These are phyloP conservation scores for Polygonum aviculare DNA, from an alignment of 148 eudicot genomes.

Conservation along the genomic window DNA sequence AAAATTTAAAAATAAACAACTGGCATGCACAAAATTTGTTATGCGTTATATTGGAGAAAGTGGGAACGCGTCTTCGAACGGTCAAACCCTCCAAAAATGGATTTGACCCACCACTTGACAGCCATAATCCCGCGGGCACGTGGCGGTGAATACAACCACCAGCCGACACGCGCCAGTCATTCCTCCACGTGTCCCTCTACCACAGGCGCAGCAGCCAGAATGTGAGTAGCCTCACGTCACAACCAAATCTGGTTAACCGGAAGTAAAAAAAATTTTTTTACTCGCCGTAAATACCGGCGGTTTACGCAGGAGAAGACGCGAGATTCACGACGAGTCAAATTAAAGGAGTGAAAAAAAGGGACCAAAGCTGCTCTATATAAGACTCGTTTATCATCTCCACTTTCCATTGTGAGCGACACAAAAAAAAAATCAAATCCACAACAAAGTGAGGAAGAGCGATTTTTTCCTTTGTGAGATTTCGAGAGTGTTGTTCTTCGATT, in stretches of 20 bases:
- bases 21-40: too few species aligned
- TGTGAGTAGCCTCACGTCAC: not conserved
- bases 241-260: not conserved
- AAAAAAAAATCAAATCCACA: not conserved
- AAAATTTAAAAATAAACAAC: too few species aligned
- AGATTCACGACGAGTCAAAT: not conserved
- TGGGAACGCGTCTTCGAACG: not conserved
- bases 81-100: not conserved
- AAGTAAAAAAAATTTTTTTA: too few species aligned
- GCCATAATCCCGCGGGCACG: not conserved
- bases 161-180: not conserved
- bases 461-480: not conserved
- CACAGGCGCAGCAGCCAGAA: not conserved
- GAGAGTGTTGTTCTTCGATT: not conserved
- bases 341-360: not conserved
- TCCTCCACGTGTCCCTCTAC: not conserved
- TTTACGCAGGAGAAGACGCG: not conserved
- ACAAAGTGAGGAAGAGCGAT: slow-evolving; percentile 10
- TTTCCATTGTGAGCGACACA: not conserved
- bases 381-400: not conserved
- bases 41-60: too few species aligned
- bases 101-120: not conserved
- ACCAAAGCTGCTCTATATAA: not conserved
- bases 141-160: not conserved
- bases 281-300: not conserved